Evolutionary conservation across 352 stramenopile genomes (phyloP).

Genomic region (Globisporangium barbulae): DNA sequence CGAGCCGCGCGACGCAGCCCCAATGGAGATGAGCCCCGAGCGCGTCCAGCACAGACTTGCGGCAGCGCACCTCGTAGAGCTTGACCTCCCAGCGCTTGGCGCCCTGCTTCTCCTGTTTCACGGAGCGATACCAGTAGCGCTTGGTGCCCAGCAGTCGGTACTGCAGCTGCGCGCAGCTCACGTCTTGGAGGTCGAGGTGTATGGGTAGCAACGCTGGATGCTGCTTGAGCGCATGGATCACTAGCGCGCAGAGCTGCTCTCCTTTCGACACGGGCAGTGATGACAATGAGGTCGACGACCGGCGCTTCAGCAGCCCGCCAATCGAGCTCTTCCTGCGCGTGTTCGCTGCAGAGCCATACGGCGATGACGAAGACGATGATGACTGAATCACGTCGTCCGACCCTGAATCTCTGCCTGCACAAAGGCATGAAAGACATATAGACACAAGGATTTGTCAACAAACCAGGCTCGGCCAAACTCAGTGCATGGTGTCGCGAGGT

Average conservation of each 20-base stretch:
- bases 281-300: slow-evolving; percentile 10
- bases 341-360: background rate
- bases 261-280: slow-evolving; percentile 1
- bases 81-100: slow-evolving; percentile 58
- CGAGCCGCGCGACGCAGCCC: slow-evolving; percentile 32
- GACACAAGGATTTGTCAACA: background rate
- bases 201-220: background rate
- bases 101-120: slow-evolving; percentile 65
- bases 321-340: slow-evolving; percentile 6
- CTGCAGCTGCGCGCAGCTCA: slow-evolving; percentile 58
- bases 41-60: slow-evolving; percentile 34
- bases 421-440: background rate
- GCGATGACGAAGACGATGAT: background rate
- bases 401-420: background rate
- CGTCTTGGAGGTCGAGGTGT: slow-evolving; percentile 21
- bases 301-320: slow-evolving; percentile 4
- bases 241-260: slow-evolving; percentile 9
- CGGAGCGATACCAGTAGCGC: slow-evolving; percentile 61
- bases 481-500: background rate
- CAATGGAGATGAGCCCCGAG: slow-evolving; percentile 19
- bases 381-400: background rate
- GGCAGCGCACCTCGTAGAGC: slow-evolving; percentile 48
- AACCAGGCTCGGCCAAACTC: background rate
- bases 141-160: slow-evolving; percentile 51
- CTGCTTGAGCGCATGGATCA: background rate